Base-by-base conservation (phyloP, 345 rosid genomes). In the Euphorbia tirucalli region DNA sequence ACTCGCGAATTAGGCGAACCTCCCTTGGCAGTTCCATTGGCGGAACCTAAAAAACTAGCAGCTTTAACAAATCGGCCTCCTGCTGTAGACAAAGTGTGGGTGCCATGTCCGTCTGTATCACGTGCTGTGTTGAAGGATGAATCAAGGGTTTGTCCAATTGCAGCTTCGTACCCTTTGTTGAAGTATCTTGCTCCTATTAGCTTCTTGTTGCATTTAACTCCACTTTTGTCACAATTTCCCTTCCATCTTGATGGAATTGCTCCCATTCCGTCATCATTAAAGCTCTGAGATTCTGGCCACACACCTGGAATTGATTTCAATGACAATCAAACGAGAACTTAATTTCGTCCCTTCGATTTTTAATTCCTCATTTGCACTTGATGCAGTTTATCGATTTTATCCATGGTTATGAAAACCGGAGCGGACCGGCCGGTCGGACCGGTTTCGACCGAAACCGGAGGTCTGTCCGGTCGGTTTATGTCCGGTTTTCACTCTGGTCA, bases 221-320 rank as follows among this genome's bases (percentile, higher is more conserved):
- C 70, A 3, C 48, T 63, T 18, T 55, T 25, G 2, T 78, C 57
- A 16, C 81, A 73, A 0, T 11, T 1, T 41, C 81, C 81, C 32
- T 73, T 73, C 81, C 81, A 77, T 30, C 24, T 77, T 18, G 81
- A 61, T 18, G 81, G 81, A 19, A 77, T 59, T 0, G 73, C 70
- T 30, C 70, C 81, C 63, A 71, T 35, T 15, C 70, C 73, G 0
- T 77, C 74, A 2, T 73, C 77, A 4, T 31, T 73, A 66, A 78
- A 78, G 58, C 77, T 73, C 15, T 63, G 25, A 0, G 77, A 78
- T 39, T 78, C 77, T 0, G 81, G 77, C 81, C 76, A 77, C 1
- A 77, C 80, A 19, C 80, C 76, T 71, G 11, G 5, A n/a, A n/a
- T 55, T 11, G 4, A 14, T 31, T 61, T 61, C 44, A 31, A 16